Conservation (phyloP, 257 asterid genomes). For the Handroanthus guayacan region DNA sequence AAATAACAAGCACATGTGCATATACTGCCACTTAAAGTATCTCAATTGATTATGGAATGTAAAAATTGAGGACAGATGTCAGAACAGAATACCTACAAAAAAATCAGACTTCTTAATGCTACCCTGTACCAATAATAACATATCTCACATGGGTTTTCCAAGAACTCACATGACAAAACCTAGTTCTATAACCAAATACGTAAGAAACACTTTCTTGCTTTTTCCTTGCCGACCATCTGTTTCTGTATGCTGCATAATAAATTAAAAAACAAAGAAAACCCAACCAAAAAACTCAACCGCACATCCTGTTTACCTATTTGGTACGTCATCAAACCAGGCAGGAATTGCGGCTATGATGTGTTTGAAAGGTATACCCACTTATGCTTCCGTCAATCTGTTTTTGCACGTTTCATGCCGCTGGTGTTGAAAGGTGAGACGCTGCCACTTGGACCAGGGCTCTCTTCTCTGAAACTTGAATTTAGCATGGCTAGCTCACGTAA, state of each 20-base stretch:
- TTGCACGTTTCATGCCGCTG: slow-evolving; percentile 95
- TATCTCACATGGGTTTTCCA: slow-evolving; percentile 51
- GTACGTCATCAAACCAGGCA: slow-evolving; percentile 31
- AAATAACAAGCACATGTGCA: neutral
- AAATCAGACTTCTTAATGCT: slow-evolving; percentile 28
- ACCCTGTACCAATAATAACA: slow-evolving; percentile 40
- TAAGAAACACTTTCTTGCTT: slow-evolving; percentile 28
- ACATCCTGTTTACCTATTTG: slow-evolving; percentile 33
- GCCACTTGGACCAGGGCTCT: slow-evolving; percentile 98
- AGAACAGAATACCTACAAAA: slow-evolving; percentile 28
- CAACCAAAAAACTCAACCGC: slow-evolving; percentile 45
- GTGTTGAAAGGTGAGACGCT: slow-evolving; percentile 91
- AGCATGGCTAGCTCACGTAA: slow-evolving; percentile 94
- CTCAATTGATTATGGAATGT: neutral
- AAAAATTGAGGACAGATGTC: neutral
- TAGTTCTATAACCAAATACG: slow-evolving; percentile 39
- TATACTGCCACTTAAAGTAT: neutral
- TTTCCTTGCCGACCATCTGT: slow-evolving; percentile 1
- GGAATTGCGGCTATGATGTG: slow-evolving; percentile 29
- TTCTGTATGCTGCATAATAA: slow-evolving; percentile 41
- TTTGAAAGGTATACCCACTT: slow-evolving; percentile 24
- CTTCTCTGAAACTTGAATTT: slow-evolving; percentile 93
- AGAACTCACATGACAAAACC: slow-evolving; percentile 41
- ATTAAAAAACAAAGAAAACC: slow-evolving; percentile 38
- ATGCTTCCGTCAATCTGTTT: slow-evolving; percentile 56